phyloP scores from a whole-genome alignment of 306 rosid genomes.

The Coriaria nepalensis region DNA sequence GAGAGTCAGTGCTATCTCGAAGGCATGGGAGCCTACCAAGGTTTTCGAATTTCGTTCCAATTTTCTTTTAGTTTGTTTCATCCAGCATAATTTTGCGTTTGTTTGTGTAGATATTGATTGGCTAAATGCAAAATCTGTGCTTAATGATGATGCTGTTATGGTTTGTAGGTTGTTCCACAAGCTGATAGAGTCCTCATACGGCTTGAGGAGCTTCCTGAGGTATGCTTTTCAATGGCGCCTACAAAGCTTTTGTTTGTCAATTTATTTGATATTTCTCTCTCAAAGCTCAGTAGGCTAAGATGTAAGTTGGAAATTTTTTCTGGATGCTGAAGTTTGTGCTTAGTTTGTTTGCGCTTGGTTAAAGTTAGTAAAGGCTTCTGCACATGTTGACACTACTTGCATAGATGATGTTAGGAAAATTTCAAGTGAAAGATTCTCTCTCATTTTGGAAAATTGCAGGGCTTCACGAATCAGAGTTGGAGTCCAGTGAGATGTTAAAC shows the following conservation, averaged over 20 bases:
- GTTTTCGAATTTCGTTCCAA: slow-evolving; percentile 12
- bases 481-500: no score
- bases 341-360: no score
- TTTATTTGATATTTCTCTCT: background rate
- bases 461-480: no score
- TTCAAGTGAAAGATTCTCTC: no score
- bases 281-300: no score
- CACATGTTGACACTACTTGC: no score
- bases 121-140: background rate
- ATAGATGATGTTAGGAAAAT: no score
- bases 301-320: no score
- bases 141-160: background rate
- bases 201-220: slow-evolving; percentile 56
- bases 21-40: slow-evolving; percentile 65
- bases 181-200: slow-evolving; percentile 92
- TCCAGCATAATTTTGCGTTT: background rate
- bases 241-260: background rate
- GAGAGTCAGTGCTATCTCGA: slow-evolving; percentile 41
- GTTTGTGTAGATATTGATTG: background rate
- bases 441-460: no score
- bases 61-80: background rate
- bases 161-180: slow-evolving; percentile 72
- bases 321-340: no score
- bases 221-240: slow-evolving; percentile 10
- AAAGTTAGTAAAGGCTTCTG: no score